Base-by-base conservation (phyloP, 495 filamentous ascomycete genomes). In the Penicillium waksmanii region DNA sequence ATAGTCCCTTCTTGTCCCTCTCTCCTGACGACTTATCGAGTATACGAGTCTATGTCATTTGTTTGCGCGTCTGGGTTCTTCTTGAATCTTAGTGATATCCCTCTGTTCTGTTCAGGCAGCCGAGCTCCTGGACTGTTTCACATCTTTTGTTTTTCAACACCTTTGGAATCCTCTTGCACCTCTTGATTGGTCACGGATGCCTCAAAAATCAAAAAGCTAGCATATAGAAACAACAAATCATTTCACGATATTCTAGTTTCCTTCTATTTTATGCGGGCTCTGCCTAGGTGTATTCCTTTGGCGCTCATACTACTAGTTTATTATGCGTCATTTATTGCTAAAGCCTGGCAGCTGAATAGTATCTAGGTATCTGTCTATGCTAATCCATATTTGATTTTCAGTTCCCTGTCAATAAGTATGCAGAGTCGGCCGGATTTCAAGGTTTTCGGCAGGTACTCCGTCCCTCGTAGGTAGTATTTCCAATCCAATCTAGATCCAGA, bases 1-100 rank as follows among this genome's bases (percentile, higher is more conserved):
- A 12, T 38, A 38, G 3, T 31, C 42, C n/a, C 42, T 2, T 38
- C 36, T 38, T 51, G 50, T 21, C 33, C 18, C 17, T 46, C 38
- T 62, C 56, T 31, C 60, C 52, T 70, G 65, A 68, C 62, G 67
- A 70, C 56, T 70, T 67, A 65, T 56, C 65, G 67, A 70, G 60
- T 70, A 66, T 61, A 70, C 67, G 67, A 70, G 65, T 66, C 62
- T 63, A 66, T 58, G 65, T 56, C 55, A 48, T 65, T 63, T 66
- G 53, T 72, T 66, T 67, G 56, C 60, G 61, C 58, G 55, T 58
- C 57, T 63, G 56, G 61, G 53, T 66, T 66, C 55, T 58, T 55
- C 51, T 62, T 65, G 66, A 65, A 67, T 68, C 65, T 63, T 64
- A 58, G 67, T 70, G 67, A 70, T 70, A 70, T 70, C 67, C 67